A percentile compares a stretch with the other conserved stretches of the same genome.
Evolutionary conservation across 2,329 filamentous ascomycete genomes (phyloP).

Genomic region (Ilyonectria sp.): DNA sequence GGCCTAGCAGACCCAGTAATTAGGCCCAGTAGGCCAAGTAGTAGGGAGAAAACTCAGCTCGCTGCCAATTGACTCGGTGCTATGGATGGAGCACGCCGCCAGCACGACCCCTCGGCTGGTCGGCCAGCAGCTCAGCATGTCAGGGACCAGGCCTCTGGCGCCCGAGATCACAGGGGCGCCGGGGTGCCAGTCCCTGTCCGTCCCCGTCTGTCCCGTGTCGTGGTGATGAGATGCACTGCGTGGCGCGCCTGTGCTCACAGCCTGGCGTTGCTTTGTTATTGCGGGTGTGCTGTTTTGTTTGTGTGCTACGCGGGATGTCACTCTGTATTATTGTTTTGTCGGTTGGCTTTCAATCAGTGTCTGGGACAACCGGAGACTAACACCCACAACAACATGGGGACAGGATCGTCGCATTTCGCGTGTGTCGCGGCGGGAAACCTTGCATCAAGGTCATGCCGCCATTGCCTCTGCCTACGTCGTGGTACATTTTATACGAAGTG

Average conservation of each 20-base stretch:
- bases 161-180: constrained; percentile 23
- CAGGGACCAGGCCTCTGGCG: constrained; percentile 6
- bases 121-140: background rate
- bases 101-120: background rate
- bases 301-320: background rate
- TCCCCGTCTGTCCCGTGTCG: background rate
- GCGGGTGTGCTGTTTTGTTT: constrained; percentile 31
- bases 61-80: background rate
- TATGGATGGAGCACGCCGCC: background rate
- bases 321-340: constrained; percentile 21
- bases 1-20: background rate
- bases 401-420: background rate
- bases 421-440: background rate
- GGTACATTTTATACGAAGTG: constrained; percentile 23
- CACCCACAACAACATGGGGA: background rate
- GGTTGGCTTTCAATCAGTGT: background rate
- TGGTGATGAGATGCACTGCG: constrained; percentile 5
- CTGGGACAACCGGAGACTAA: background rate
- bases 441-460: background rate
- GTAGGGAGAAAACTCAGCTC: background rate
- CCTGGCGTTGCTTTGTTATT: constrained; percentile 9
- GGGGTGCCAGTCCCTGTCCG: background rate
- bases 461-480: constrained; percentile 2
- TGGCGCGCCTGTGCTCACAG: constrained; percentile 22
- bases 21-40: background rate